These are phyloP conservation scores for Ustilago bromivora DNA, from an alignment of 1,284 basidiomycete genomes.

Conservation along the genomic window DNA sequence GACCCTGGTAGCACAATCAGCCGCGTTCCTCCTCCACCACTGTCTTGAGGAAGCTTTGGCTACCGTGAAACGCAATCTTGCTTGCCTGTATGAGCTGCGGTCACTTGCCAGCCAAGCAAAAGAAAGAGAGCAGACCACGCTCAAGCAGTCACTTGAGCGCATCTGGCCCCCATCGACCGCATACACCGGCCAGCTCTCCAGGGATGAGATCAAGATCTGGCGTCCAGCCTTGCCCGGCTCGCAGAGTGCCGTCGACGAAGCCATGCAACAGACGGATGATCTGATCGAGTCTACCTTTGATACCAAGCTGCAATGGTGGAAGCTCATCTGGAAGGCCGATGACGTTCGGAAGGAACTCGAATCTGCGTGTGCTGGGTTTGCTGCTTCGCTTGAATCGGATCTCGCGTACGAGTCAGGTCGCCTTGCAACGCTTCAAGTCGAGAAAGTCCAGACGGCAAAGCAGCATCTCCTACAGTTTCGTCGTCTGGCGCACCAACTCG, in stretches of 20 bases:
- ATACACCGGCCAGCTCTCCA: constrained; percentile 29
- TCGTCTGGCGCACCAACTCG: constrained; percentile 21
- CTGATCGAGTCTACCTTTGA: constrained; percentile 53
- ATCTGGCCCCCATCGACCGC: constrained; percentile 39
- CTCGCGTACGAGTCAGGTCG: constrained; percentile 59
- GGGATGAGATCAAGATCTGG: constrained; percentile 34
- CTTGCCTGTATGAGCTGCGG: constrained; percentile 31
- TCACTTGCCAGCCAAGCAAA: constrained; percentile 21
- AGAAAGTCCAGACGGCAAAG: constrained; percentile 26
- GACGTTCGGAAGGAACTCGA: constrained; percentile 60
- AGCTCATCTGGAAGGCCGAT: constrained; percentile 61
- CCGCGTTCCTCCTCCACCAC: constrained; percentile 39
- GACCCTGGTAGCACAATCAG: constrained; percentile 28
- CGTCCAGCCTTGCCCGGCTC: constrained; percentile 34
- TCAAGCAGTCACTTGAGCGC: constrained; percentile 37
- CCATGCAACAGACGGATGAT: constrained; percentile 31
- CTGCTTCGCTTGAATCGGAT: constrained; percentile 50
- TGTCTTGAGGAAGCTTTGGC: constrained; percentile 44
- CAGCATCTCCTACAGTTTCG: constrained; percentile 37
- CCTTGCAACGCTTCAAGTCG: constrained; percentile 38
- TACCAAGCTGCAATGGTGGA: constrained; percentile 62
- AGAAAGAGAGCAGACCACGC: constrained; percentile 19
- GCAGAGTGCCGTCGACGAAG: constrained; percentile 31
- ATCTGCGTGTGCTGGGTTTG: constrained; percentile 54
- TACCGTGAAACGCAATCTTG: constrained; percentile 19